Base-by-base conservation (phyloP, 257 asterid species). In the Primulina tabacum region DNA sequence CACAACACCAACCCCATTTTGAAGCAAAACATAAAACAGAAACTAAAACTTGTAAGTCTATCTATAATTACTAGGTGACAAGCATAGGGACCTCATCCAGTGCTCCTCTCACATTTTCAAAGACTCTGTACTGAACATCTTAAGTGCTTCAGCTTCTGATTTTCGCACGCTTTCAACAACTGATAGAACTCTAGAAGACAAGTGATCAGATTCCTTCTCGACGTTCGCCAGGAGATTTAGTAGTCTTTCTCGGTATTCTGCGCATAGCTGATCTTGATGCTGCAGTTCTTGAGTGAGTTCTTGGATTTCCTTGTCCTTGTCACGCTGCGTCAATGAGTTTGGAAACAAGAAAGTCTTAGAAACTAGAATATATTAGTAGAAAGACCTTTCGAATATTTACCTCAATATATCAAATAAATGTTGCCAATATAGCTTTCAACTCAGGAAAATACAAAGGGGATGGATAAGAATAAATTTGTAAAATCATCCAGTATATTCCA, bases 231-330 rank as follows among this genome's bases (percentile, higher is more conserved):
- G 77, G 68, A 87, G 81, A 69, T 64, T 68, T 4, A 78, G 64
- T 59, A 85, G 65, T 57, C 75, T 74, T 55, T 80, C 82, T 68
- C 81, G 65, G 35, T 87, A 87, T 2, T 78, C 71, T 8, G 82
- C 83, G 24, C 90, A 87, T 0, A 87, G 72, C 65, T 77, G 84
- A 60, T 87, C 90, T 69, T 87, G 88, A 50, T 78, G 73, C 52
- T 85, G 84, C 77, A 87, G 82, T 82, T 87, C 90, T 28, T 57
- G 73, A 1, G 88, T 75, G 8, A 87, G 90, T 76, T 83, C 82
- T 69, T 74, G 81, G 75, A 87, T 87, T 61, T 83, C 83, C 82
- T 74, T 81, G 61, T 87, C 93, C 80, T 87, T 87, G 58, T 85
- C 93, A 21, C 43, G 75, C 88, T 84, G 32, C 72, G 71, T 6